These are phyloP conservation scores for Arthrinium puccinioides DNA, from an alignment of 2,329 filamentous ascomycete species.

Conservation along the genomic window DNA sequence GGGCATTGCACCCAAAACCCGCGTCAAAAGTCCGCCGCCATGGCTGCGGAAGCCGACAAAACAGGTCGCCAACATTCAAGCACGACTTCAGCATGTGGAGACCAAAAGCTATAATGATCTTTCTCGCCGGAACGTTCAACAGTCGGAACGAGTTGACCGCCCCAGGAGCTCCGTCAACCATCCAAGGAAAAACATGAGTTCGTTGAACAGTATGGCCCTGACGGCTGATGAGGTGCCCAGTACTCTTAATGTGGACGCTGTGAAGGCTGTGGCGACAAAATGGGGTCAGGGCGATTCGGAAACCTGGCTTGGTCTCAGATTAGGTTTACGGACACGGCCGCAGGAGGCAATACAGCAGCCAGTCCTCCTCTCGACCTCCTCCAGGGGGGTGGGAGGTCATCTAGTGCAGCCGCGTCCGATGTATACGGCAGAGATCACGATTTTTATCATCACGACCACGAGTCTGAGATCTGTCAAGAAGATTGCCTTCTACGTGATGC, in stretches of 20 bases:
- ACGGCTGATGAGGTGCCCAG: no score
- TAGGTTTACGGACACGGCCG: not conserved
- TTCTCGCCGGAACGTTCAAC: slow-evolving; percentile 3
- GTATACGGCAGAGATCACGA: no score
- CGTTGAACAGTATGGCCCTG: not conserved
- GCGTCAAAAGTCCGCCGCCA: slow-evolving; percentile 16
- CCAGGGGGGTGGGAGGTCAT: no score
- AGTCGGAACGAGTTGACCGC: slow-evolving; percentile 1
- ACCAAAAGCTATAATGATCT: slow-evolving; percentile 7
- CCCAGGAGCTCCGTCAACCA: slow-evolving; percentile 1
- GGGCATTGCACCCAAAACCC: slow-evolving; percentile 9
- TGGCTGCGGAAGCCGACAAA: slow-evolving; percentile 20
- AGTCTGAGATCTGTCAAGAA: no score
- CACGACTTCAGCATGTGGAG: slow-evolving; percentile 14
- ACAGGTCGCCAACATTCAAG: slow-evolving; percentile 12
- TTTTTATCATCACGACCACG: no score
- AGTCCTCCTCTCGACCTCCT: no score
- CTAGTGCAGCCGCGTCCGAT: no score
- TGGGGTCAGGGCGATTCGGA: not conserved
- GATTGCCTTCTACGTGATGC: no score
- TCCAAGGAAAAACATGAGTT: not conserved
- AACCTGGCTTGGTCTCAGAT: slow-evolving; percentile 1
- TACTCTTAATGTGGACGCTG: no score
- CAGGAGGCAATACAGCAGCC: no score
- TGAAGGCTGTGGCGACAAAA: no score